Base-by-base conservation (phyloP, 2,329 filamentous ascomycete genomes). In the Pestalotiopsis sp. region DNA sequence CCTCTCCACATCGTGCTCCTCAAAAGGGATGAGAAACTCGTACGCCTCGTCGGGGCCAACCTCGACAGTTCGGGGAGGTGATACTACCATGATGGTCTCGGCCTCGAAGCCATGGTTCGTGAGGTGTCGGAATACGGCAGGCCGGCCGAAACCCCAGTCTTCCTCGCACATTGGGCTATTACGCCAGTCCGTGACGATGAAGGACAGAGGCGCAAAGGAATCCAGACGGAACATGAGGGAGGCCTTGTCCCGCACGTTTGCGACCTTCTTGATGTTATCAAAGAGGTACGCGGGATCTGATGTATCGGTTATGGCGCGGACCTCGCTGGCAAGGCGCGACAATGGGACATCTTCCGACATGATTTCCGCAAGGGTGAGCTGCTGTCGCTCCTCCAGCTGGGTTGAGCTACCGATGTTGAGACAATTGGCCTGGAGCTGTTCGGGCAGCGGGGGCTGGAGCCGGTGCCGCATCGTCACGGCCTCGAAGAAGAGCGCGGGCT, bases 1-100 rank as follows among this genome's bases (percentile, higher is more conserved):
- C 10, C 20, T 30, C 10, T 44, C 26, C 6, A 52, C 30, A 64
- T 26, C 44, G 40, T 55, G 38, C 61, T 64, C 38, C 40, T 64
- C 61, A 55, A 64, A 64, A 5, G 61, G 61, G 22, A 64, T 64
- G 5, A 64, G 14, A 64, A 64, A 61, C 44, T 64, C 38, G 24
- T 22, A 17, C 6, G 40, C 40, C 11, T 64, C 44, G 13, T 64
- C 40, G 20, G 40, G 58, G 35, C n/a, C 35, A 1, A 30, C 58
- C 30, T 61, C 58, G 22, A 38, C 35, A 3, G 35, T 35, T 30
- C 58, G 26, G 3, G 58, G 58, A 39, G 58, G 35, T 2, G 26
- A 61, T 11, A 61, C 30, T 4, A 40, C 58, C 26, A 61, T 61
- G 35, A 61, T 61, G 4, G 26, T 61, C 14, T 61, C 58, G 20